Conservation (phyloP, 2,329 filamentous ascomycete genomes). For the Teratosphaeria gauchensis region DNA sequence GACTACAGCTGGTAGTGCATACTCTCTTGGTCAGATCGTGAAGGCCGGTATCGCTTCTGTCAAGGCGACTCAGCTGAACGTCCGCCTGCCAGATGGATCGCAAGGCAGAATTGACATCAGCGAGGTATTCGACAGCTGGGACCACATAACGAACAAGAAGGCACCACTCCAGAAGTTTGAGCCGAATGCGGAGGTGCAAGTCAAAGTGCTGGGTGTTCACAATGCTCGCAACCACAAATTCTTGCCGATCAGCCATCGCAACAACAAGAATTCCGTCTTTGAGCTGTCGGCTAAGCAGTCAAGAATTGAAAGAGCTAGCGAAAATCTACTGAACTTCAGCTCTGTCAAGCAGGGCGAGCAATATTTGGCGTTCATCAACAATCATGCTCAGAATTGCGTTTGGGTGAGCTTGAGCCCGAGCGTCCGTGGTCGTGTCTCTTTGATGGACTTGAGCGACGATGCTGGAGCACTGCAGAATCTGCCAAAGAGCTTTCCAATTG, state of each 20-base stretch:
- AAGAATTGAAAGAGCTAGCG: conserved; percentile 31
- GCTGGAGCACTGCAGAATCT: conserved; percentile 68
- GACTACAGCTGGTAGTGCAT: conserved; percentile 29
- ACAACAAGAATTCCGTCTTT: conserved; percentile 66
- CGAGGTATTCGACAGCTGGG: conserved; percentile 79
- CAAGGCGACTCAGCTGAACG: conserved; percentile 87
- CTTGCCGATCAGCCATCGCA: conserved; percentile 79
- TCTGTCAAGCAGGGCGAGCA: conserved; percentile 62
- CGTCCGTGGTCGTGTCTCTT: conserved; percentile 71
- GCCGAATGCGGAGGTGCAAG: conserved; percentile 59
- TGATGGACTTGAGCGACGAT: conserved; percentile 81
- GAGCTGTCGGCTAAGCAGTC: conserved; percentile 73
- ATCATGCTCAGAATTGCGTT: conserved; percentile 65
- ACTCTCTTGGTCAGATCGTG: conserved; percentile 58
- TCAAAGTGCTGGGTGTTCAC: conserved; percentile 76
- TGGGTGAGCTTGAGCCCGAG: conserved; percentile 90
- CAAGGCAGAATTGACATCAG: conserved; percentile 91
- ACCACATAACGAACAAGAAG: conserved; percentile 75
- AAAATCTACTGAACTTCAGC: conserved; percentile 59
- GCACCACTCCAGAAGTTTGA: conserved; percentile 67
- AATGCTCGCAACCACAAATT: conserved; percentile 86
- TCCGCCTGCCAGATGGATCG: conserved; percentile 74
- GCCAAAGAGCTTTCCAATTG: conserved; percentile 71
- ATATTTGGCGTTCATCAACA: conserved; percentile 83
- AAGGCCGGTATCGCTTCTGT: conserved; percentile 74